Percentiles rank a stretch among this genome's conserved stretches.
These are phyloP conservation scores for Durusdinium trenchii DNA, from an alignment of 73 alveolate genomes.

Conservation along the genomic window DNA sequence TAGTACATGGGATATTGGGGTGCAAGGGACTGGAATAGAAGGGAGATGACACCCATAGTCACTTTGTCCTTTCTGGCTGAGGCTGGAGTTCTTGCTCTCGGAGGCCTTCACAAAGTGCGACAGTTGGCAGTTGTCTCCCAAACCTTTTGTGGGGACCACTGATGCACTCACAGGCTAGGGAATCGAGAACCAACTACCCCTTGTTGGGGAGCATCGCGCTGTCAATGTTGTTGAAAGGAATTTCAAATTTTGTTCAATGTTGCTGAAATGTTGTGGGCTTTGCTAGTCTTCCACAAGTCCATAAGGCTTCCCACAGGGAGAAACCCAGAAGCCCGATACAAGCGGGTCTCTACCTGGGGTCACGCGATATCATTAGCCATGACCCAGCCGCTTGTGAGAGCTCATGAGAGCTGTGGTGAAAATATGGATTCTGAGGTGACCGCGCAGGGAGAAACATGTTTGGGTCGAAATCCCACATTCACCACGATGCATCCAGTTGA, in stretches of 20 bases:
- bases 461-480: too few relatives aligned
- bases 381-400: too few relatives aligned
- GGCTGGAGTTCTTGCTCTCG: constrained; percentile 74
- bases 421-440: too few relatives aligned
- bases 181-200: background rate
- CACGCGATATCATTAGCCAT: too few relatives aligned
- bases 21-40: background rate
- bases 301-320: background rate
- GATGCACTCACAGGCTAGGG: background rate
- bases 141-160: background rate
- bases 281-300: background rate
- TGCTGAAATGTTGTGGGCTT: background rate
- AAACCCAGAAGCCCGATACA: background rate
- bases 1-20: background rate
- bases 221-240: background rate
- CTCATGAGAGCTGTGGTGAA: too few relatives aligned
- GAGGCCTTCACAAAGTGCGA: background rate
- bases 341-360: too few relatives aligned
- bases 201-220: background rate
- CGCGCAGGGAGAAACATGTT: too few relatives aligned
- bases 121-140: background rate
- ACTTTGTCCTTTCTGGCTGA: background rate
- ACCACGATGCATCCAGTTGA: too few relatives aligned
- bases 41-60: background rate
- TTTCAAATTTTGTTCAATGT: background rate